These are phyloP conservation scores for Thalassiosira hispida DNA, from an alignment of 352 stramenopile species.

Conservation along the genomic window DNA sequence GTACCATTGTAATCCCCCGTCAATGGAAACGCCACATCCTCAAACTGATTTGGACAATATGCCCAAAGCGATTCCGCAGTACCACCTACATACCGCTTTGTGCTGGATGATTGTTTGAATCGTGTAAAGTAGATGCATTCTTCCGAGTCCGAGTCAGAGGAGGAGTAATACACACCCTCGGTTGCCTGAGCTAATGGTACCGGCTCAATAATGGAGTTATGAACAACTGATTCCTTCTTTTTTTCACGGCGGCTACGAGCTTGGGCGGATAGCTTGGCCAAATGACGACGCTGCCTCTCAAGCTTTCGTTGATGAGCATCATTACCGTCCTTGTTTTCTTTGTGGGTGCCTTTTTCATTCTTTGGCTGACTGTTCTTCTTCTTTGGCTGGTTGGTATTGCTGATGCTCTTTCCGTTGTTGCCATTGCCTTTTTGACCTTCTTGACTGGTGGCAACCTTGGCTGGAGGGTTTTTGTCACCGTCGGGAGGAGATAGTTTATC, in stretches of 20 bases:
- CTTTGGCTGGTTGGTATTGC: not conserved
- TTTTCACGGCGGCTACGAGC: not conserved
- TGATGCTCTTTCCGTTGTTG: too few relatives aligned
- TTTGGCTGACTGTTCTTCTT: not conserved
- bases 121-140: slow-evolving; percentile 77
- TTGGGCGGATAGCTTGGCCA: slow-evolving; percentile 19
- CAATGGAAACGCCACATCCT: slow-evolving; percentile 34
- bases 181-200: slow-evolving; percentile 71
- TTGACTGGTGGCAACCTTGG: not conserved
- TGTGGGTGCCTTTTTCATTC: not conserved
- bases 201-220: slow-evolving; percentile 53
- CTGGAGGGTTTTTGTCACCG: not conserved
- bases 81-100: slow-evolving; percentile 74
- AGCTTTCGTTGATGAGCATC: slow-evolving; percentile 15
- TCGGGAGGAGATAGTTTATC: not conserved
- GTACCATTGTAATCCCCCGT: slow-evolving; percentile 71
- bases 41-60: too few relatives aligned
- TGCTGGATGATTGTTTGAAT: slow-evolving; percentile 63
- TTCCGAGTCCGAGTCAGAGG: not conserved
- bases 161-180: slow-evolving; percentile 50
- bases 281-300: slow-evolving; percentile 26
- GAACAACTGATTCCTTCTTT: not conserved
- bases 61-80: slow-evolving; percentile 76
- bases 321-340: not conserved
- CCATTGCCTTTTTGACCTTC: slow-evolving; percentile 23